These are phyloP conservation scores for Nannochloropsis oceanica DNA, from an alignment of 108 stramenopile genomes.

Conservation along the genomic window DNA sequence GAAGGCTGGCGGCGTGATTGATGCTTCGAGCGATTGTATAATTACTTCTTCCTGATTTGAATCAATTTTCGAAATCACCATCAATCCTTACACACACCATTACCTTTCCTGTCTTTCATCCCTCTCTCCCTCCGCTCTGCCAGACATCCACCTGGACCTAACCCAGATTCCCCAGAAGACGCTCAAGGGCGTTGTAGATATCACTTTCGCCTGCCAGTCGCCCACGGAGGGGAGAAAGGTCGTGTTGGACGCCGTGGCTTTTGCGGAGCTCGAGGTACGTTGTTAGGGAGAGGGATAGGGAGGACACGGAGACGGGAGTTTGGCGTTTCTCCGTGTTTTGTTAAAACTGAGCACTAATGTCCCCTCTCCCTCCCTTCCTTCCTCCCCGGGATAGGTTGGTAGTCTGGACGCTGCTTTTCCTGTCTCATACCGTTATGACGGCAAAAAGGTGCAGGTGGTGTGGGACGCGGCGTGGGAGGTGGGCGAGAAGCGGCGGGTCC, in stretches of 20 bases:
- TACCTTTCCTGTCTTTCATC: too few species aligned
- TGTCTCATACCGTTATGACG: background rate
- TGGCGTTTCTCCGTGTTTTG: too few species aligned
- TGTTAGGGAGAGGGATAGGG: background rate
- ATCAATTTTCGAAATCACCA: too few species aligned
- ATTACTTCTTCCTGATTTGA: too few species aligned
- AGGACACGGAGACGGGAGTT: background rate
- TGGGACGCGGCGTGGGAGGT: background rate
- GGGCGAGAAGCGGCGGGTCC: background rate
- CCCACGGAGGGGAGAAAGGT: background rate
- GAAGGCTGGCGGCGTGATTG: too few species aligned
- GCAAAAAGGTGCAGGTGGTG: background rate
- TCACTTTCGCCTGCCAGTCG: background rate
- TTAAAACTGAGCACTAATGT: background rate
- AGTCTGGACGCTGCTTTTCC: background rate
- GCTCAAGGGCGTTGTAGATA: background rate
- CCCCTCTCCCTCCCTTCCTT: background rate
- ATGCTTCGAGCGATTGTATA: too few species aligned
- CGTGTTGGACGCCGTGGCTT: background rate
- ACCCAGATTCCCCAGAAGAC: background rate
- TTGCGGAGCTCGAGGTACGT: background rate
- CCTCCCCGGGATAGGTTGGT: background rate
- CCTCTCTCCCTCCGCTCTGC: background rate
- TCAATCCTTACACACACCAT: too few species aligned
- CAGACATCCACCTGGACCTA: background rate